Conservation (phyloP, 768 basidiomycete genomes). For the Suillus plorans region DNA sequence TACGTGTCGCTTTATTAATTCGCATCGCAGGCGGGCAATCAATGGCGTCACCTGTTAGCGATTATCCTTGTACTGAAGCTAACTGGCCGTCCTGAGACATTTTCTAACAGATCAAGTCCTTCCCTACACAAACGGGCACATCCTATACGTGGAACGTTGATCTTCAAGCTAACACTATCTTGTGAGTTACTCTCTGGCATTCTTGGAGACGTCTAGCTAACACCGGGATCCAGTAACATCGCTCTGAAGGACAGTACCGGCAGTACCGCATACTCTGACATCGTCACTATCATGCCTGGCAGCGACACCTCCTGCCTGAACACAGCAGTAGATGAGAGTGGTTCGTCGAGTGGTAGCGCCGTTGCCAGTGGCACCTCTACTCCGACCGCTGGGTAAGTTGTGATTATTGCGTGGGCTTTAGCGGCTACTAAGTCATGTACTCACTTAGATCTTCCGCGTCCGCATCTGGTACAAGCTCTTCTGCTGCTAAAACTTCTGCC, state of each 20-base stretch:
- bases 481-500: conserved; percentile 19
- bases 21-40: conserved; percentile 49
- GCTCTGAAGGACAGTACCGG: conserved; percentile 62
- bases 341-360: conserved; percentile 8
- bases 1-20: background rate
- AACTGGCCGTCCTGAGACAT: conserved; percentile 14
- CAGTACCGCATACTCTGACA: conserved; percentile 48
- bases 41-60: conserved; percentile 48
- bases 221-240: conserved; percentile 42
- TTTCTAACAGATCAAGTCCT: conserved; percentile 48
- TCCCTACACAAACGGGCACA: conserved; percentile 44
- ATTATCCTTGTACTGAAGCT: conserved; percentile 8
- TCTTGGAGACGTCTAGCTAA: background rate
- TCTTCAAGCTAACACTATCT: conserved; percentile 38
- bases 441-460: conserved; percentile 17
- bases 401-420: background rate
- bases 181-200: conserved; percentile 39
- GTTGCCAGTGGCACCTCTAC: conserved; percentile 8
- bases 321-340: conserved; percentile 16
- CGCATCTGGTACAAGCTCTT: conserved; percentile 12
- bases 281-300: conserved; percentile 42
- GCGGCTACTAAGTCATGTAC: background rate
- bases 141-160: conserved; percentile 57
- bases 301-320: conserved; percentile 32
- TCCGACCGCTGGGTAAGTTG: background rate